Base-by-base conservation (phyloP, 371 early-diverging fungal species). In the Syncephalastrum racemosum region DNA sequence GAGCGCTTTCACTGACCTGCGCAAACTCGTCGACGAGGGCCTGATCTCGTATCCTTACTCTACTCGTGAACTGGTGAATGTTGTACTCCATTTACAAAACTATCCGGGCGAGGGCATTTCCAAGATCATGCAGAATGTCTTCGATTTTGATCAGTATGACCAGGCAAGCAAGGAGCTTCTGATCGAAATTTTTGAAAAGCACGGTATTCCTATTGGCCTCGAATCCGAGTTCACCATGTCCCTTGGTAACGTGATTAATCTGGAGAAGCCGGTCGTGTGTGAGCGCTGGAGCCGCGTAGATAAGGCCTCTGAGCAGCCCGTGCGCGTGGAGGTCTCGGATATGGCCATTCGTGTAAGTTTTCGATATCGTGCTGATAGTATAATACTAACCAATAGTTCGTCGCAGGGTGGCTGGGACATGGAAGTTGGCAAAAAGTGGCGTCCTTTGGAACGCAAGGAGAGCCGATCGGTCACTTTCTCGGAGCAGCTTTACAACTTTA, bases 1-100 rank as follows among this genome's bases (percentile, higher is more conserved):
- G 0, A 80, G 76, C 12, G 88, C 90, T 3, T 93, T 93, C 58
- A 84, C 83, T 18, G 91, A 92, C 51, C 60, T 93, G 16, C 80
- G 92, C 24, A 81, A 79, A 14, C 71, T 90, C 4, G 88, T 87
- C 1, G 91, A 93, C 54, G 90, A 91, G 53, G 91, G 91, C 3
- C 60, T 89, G 24, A 84, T 93, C 14, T 81, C 82, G 1, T 93
- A 93, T 55, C 93, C 93, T n/a, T 93, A 93, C 68, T 92, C 92
- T 8, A 88, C 90, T 0, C 85, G 93, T 60, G 93, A 93, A 63
- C 68, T 93, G 39, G 90, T 93, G 25, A 88, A 90, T 46, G 80
- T 93, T 59, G 90, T 90, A 10, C 77, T 80, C 23, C 90, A 91
- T 64, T 79, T 90, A 75, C 83, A 90, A 66, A 72, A 59, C 18